Evolutionary conservation across 768 basidiomycete species (phyloP).

Genomic region (Boletus vermiculosoides): DNA sequence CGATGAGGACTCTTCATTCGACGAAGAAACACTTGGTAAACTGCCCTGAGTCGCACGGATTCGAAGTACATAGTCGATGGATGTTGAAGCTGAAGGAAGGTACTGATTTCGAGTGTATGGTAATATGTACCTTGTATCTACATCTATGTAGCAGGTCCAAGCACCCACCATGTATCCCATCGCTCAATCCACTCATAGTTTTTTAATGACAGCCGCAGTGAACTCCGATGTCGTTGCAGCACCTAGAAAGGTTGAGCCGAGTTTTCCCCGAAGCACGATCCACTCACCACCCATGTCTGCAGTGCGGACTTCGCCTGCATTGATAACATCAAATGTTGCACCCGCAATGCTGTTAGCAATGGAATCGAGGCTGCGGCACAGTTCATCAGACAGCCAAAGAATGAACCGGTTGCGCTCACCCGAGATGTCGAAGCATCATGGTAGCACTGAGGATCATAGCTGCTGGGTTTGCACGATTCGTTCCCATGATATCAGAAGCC

Average conservation of each 20-base stretch:
- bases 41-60: constrained; percentile 5
- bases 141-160: constrained; percentile 25
- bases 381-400: constrained; percentile 16
- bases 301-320: constrained; percentile 83
- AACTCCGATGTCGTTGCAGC: constrained; percentile 92
- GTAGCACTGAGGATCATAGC: constrained; percentile 97
- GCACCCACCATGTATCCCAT: background rate
- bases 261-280: background rate
- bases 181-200: constrained; percentile 42
- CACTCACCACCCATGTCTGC: constrained; percentile 91
- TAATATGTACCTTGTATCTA: constrained; percentile 19
- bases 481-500: constrained; percentile 94
- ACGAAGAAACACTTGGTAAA: constrained; percentile 39
- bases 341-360: constrained; percentile 92
- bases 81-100: constrained; percentile 18
- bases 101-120: constrained; percentile 9
- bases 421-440: constrained; percentile 96
- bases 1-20: constrained; percentile 48
- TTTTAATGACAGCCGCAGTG: constrained; percentile 88
- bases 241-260: constrained; percentile 43
- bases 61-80: background rate
- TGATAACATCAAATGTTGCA: constrained; percentile 91
- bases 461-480: constrained; percentile 93
- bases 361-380: constrained; percentile 66
- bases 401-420: constrained; percentile 47